Evolutionary conservation across 495 filamentous ascomycete genomes (phyloP), one percentile per base, ranked within the genome.

Genomic region (Hypoxylon lenormandii): DNA sequence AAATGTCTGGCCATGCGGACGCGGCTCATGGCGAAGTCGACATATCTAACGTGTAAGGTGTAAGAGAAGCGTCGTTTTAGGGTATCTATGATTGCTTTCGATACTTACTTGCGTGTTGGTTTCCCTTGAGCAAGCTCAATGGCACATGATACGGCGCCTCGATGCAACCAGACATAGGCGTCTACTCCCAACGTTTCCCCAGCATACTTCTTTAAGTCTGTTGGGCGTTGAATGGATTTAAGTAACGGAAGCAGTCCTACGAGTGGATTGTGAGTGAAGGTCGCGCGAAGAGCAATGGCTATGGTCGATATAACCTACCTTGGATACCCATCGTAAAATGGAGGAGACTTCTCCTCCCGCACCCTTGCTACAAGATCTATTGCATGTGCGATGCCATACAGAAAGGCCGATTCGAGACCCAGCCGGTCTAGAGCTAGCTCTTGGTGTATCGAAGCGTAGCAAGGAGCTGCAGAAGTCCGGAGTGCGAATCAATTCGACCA

Each of bases 91-190:
- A 40, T 16, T 0, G 26, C 46, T 28, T 33, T 28, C 0, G 18
- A 26, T 22, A 80, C 85, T 68, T 81, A 96, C 91, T 93, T 96
- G 53, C 85, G 87, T 4, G 93, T 97, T 16, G 92, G 93, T 76
- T 90, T 93, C 69, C 89, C 91, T 69, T 92, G 83, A 26, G 94
- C 96, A 47, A 99, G 84, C 63, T 98, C 96, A 65, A 96, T 88
- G 57, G 94, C 91, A 76, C 95, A 99, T 21, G 93, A 84, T 51
- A 96, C 87, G 21, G 93, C 92, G 28, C 94, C 96, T 66, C 96
- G 91, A 76, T 99, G 96, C 33, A 99, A 88, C 96, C 96, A 99
- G 74, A 93, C 95, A 83, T 99, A 99, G 60, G 91, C 94, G 78
- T 99, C 96, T 13, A 99, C 87, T 2, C 91, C 96, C 42, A 99